Evolutionary conservation across 805 yeast genomes (phyloP).

Genomic region (Candida morakotiae): DNA sequence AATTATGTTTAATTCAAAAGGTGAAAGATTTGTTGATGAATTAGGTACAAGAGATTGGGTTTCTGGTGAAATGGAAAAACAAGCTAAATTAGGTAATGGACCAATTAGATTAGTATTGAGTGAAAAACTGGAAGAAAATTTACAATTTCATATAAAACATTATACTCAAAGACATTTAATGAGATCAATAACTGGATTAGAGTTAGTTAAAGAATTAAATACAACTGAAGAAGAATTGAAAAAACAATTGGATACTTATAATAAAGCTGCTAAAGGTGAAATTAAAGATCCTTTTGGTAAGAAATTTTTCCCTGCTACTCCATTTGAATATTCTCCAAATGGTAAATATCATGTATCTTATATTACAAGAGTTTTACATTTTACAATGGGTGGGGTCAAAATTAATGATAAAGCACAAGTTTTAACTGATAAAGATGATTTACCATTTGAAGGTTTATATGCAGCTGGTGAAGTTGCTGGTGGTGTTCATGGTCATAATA

Average conservation of each 20-base stretch:
- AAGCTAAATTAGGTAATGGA: constrained; percentile 30
- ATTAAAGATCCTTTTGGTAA: constrained; percentile 43
- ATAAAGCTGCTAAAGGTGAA: constrained; percentile 38
- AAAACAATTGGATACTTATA: constrained; percentile 36
- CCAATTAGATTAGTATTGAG: constrained; percentile 51
- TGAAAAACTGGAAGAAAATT: constrained; percentile 39
- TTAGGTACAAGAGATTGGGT: constrained; percentile 59
- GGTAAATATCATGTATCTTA: constrained; percentile 47
- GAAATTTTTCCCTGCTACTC: constrained; percentile 45
- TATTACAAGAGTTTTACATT: constrained; percentile 59
- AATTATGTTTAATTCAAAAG: constrained; percentile 46
- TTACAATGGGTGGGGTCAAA: constrained; percentile 70
- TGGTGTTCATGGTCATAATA: constrained; percentile 44
- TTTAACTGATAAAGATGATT: constrained; percentile 18
- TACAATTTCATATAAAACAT: constrained; percentile 52
- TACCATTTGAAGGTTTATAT: constrained; percentile 32
- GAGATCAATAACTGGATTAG: constrained; percentile 42
- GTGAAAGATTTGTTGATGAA: constrained; percentile 58
- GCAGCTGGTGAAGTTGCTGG: constrained; percentile 46
- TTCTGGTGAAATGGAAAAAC: constrained; percentile 52
- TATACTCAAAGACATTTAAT: constrained; percentile 54
- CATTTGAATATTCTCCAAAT: constrained; percentile 29
- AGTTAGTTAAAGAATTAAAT: constrained; percentile 39
- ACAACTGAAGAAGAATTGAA: constrained; percentile 24
- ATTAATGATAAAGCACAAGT: constrained; percentile 49